A percentile compares a stretch with the other conserved stretches of the same genome.
Evolutionary conservation across 2,329 filamentous ascomycete genomes (phyloP).

Genomic region (Penicillium concentricum): DNA sequence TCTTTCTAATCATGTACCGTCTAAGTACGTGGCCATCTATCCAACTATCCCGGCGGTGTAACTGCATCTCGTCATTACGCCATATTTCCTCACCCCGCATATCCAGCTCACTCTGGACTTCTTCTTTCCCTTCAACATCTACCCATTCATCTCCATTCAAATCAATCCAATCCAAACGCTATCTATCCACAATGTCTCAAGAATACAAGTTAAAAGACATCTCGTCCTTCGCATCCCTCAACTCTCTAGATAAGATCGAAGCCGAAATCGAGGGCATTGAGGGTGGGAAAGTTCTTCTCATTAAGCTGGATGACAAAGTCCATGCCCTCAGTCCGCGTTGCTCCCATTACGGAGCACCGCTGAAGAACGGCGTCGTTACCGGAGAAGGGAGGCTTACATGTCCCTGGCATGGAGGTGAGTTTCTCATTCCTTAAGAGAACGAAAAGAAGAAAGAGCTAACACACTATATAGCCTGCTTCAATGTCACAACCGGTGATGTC

Average conservation of each 20-base stretch:
- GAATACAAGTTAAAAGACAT: constrained; percentile 68
- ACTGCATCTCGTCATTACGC: constrained; percentile 9
- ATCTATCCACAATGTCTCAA: constrained; percentile 34
- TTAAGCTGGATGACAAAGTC: constrained; percentile 73
- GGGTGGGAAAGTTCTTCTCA: constrained; percentile 78
- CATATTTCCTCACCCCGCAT: constrained; percentile 4
- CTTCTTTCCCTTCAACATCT: background rate
- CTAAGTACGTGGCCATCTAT: background rate
- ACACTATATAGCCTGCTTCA: constrained; percentile 74
- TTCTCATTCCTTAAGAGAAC: background rate
- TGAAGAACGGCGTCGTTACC: constrained; percentile 81
- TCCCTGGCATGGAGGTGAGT: constrained; percentile 89
- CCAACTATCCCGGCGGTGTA: constrained; percentile 1
- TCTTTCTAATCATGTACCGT: background rate
- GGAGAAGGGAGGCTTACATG: constrained; percentile 82
- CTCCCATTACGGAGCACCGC: constrained; percentile 85
- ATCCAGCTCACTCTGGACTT: background rate
- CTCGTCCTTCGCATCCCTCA: constrained; percentile 65
- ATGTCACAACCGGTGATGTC: constrained; percentile 81
- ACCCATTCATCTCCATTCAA: background rate
- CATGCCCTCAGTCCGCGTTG: constrained; percentile 83
- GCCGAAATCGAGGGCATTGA: constrained; percentile 88
- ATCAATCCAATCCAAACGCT: background rate
- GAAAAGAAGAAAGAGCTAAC: constrained; percentile 6
- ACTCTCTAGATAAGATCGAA: constrained; percentile 81